These are phyloP conservation scores for Vaccinium myrtillus DNA, from an alignment of 148 eudicot genomes.

Conservation along the genomic window DNA sequence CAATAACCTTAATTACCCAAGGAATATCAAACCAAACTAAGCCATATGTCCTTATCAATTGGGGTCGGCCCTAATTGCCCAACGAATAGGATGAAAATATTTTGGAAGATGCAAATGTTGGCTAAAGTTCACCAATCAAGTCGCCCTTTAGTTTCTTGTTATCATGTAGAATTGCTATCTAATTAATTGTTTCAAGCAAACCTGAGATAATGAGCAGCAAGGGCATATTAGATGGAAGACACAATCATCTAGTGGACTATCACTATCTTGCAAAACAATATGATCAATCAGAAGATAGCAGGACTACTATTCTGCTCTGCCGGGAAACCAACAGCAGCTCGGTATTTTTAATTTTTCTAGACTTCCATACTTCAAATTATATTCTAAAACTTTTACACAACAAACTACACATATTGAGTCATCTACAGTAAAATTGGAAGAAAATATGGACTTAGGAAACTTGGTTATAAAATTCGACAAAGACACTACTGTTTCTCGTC, in stretches of 20 bases:
- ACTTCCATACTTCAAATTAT: too few relatives aligned
- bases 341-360: too few relatives aligned
- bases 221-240: slow-evolving; percentile 83
- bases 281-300: slow-evolving; percentile 4
- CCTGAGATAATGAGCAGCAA: slow-evolving; percentile 86
- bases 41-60: too few relatives aligned
- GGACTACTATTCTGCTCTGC: not conserved
- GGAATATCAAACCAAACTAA: not conserved
- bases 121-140: not conserved
- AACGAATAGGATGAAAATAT: not conserved
- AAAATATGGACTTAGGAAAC: too few relatives aligned
- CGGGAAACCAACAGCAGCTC: too few relatives aligned
- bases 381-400: too few relatives aligned
- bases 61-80: not conserved
- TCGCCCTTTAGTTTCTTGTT: not conserved
- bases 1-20: not conserved
- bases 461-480: too few relatives aligned
- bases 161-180: not conserved
- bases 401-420: too few relatives aligned
- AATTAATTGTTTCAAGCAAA: slow-evolving; percentile 21
- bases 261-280: slow-evolving; percentile 53
- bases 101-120: not conserved
- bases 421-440: too few relatives aligned
- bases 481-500: too few relatives aligned
- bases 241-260: slow-evolving; percentile 75